phyloP scores from a whole-genome alignment of 2,329 filamentous ascomycete species.

The Fusarium gaditjirri region DNA sequence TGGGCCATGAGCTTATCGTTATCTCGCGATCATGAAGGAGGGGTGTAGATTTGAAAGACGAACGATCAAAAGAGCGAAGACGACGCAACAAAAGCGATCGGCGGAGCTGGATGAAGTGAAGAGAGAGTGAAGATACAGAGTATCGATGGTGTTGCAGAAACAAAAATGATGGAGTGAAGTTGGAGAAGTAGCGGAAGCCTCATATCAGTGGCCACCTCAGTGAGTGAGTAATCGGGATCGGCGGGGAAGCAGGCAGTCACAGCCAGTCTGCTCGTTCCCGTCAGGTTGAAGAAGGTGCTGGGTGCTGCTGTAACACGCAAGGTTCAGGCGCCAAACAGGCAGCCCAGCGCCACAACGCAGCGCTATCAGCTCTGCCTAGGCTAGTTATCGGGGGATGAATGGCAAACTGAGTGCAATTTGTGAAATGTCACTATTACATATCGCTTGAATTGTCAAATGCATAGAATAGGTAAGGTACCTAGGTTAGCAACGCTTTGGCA shows the following conservation, averaged over 20 bases:
- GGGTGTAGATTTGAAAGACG: background rate
- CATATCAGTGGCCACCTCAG: background rate
- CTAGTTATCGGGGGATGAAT: background rate
- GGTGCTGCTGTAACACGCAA: background rate
- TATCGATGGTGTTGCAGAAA: slow-evolving; percentile 31
- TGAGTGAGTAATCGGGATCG: slow-evolving; percentile 10
- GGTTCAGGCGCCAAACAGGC: slow-evolving; percentile 16
- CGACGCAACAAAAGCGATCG: background rate
- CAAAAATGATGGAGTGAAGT: slow-evolving; percentile 21
- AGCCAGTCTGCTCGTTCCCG: background rate
- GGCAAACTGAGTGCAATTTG: background rate
- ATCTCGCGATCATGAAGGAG: slow-evolving; percentile 33
- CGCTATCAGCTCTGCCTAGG: background rate
- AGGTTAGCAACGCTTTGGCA: background rate
- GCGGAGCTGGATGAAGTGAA: background rate
- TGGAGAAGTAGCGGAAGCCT: slow-evolving; percentile 21
- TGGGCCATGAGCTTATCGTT: slow-evolving; percentile 36
- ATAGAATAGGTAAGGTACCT: too few species aligned
- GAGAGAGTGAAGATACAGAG: slow-evolving; percentile 27
- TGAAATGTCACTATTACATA: background rate
- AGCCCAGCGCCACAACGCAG: slow-evolving; percentile 12
- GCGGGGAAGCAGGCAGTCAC: slow-evolving; percentile 21
- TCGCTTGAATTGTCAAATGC: background rate
- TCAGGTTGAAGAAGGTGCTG: background rate
- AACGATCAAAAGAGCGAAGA: background rate